phyloP scores from a whole-genome alignment of 1,139 yeast species.

The Petasospora fabianii region DNA sequence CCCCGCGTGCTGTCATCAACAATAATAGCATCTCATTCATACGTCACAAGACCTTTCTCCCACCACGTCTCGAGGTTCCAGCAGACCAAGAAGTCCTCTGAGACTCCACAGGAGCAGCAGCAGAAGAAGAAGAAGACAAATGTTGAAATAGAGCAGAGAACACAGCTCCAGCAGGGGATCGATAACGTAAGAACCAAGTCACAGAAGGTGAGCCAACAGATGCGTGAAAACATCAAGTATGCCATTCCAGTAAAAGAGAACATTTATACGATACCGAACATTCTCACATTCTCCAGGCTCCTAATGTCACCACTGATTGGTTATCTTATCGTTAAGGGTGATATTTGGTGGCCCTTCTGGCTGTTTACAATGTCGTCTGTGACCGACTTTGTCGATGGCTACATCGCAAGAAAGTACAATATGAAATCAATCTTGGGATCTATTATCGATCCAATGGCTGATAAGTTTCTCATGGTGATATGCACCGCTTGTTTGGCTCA shows the following conservation, averaged over 20 bases:
- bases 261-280: constrained; percentile 78
- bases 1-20: too few relatives aligned
- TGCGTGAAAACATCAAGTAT: constrained; percentile 17
- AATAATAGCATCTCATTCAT: too few relatives aligned
- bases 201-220: constrained; percentile 14
- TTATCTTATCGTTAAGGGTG: constrained; percentile 61
- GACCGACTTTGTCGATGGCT: constrained; percentile 92
- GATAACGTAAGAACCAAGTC: constrained; percentile 25
- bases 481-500: constrained; percentile 76
- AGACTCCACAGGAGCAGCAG: too few relatives aligned
- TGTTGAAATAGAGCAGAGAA: not conserved
- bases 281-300: constrained; percentile 76
- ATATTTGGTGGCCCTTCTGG: constrained; percentile 60
- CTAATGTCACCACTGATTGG: constrained; percentile 82
- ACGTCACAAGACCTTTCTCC: too few relatives aligned
- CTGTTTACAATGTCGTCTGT: constrained; percentile 81
- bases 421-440: constrained; percentile 84
- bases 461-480: constrained; percentile 83
- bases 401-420: constrained; percentile 75
- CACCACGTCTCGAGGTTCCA: too few relatives aligned
- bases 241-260: constrained; percentile 48
- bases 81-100: too few relatives aligned
- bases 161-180: constrained; percentile 2
- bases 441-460: constrained; percentile 93
- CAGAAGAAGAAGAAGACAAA: too few relatives aligned